Base-by-base conservation (phyloP, 148 eudicot genomes). In the Oxyria digyna region DNA sequence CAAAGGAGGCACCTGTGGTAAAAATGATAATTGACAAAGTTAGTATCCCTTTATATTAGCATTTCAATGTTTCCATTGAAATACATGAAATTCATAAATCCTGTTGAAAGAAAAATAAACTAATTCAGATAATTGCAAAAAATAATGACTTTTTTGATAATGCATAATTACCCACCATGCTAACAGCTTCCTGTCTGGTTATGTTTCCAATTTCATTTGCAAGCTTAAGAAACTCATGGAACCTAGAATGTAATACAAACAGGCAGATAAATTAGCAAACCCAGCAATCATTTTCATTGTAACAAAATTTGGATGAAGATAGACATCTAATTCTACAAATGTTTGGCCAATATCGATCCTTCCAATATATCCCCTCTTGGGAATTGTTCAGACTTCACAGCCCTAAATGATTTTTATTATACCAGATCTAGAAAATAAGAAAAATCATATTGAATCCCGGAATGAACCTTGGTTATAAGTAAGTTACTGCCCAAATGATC, bases 181-280 rank as follows among this genome's bases (percentile, higher is more conserved):
- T 94, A 54, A 94, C 97, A 81, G 99, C 93, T 79, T 94, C 99
- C 79, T 94, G 99, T 63, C 99, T 87, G 20, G 99, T 94, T 71
- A 94, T 85, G 78, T 90, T 94, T 77, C 99, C 99, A 75, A 91
- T 88, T 78, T 94, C 99, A 82, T 94, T 85, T 69, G 91, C 96
- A 73, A 79, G 89, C 87, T 94, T 94, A 68, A 94, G 80, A 78
- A 94, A 94, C 83, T 86, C 96, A 74, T 94, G 99, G 76, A 94
- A 94, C 93, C 99, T 94, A 82, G 70, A 76, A 78, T 73, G 70
- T 31, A 37, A 59, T 27, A 59, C 7, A 2, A 31, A 31, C 15
- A 59, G n/a, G 9, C 38, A 15, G 35, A 59, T 14, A 17, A 27
- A 59, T 59, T 59, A 59, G 37, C 37, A 59, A 59, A 4, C 9